phyloP scores from a whole-genome alignment of 1,139 yeast species.

The Suhomyces choctaworum region DNA sequence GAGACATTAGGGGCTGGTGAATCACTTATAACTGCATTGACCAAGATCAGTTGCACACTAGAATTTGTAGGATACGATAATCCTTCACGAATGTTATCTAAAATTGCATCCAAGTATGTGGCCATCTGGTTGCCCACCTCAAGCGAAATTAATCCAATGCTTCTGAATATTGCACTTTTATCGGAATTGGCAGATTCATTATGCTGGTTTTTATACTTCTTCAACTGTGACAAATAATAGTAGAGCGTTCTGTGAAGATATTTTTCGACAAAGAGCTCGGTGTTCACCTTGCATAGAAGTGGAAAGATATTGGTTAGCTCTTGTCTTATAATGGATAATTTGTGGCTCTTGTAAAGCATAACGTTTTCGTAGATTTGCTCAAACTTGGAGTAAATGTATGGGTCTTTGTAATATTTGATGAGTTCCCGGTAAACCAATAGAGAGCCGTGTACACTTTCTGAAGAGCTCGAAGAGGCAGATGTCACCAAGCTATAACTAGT shows the following conservation, averaged over 20 bases:
- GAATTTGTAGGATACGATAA: conserved; percentile 50
- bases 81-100: conserved; percentile 83
- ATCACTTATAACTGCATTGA: conserved; percentile 40
- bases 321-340: conserved; percentile 70
- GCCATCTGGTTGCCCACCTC: conserved; percentile 88
- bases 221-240: conserved; percentile 76
- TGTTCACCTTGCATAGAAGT: conserved; percentile 74
- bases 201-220: conserved; percentile 56
- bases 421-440: conserved; percentile 80
- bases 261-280: conserved; percentile 73
- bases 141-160: conserved; percentile 81
- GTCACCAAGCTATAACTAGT: conserved; percentile 29
- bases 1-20: conserved; percentile 16
- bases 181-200: conserved; percentile 52
- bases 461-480: conserved; percentile 35
- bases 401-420: conserved; percentile 63
- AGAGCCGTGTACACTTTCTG: conserved; percentile 84
- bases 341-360: conserved; percentile 74
- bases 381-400: conserved; percentile 51
- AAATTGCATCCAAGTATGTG: conserved; percentile 81
- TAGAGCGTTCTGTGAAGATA: conserved; percentile 80
- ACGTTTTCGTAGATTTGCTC: conserved; percentile 78
- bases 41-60: conserved; percentile 44
- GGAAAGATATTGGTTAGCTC: conserved; percentile 86
- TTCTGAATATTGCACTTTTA: conserved; percentile 71